Base-by-base conservation (phyloP, 1,139 yeast species). In the Zygoascus sp. region DNA sequence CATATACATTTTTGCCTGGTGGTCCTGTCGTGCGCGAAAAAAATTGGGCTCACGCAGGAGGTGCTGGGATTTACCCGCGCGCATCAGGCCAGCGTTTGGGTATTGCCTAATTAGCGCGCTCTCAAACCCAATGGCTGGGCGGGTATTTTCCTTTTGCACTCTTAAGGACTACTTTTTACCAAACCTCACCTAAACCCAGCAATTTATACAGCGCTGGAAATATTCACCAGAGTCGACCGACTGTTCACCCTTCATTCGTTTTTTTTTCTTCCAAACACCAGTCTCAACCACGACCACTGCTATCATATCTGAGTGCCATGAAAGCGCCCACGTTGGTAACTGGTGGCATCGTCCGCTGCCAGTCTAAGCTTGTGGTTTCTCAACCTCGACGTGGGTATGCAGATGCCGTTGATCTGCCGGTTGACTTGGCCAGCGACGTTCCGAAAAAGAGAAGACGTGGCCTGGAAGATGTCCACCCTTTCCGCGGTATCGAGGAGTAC, bases 401-500 rank as follows among this genome's bases (percentile, higher is more conserved):
- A 11, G 43, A 40, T 32, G 23, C 43, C 16, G 25, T 40, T 9
- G 37, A 40, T 20, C 25, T 38, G 9, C 41, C 41, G 22, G 21
- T 25, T 6, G 37, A 40, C 21, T 23, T 38, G 3, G 28, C 28
- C n/a, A 16, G 17, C 8, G 32, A 30, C 13, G 32, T 16, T 7
- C 37, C 23, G 20, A 19, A 15, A 30, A 30, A 23, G 17, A 20
- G 37, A 22, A 16, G 36, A 10, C 34, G 45, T 5, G 32, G 20
- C 2, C 27, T 36, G 10, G 28, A 42, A 9, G 40, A 42, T 23
- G 21, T 35, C 23, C 40, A 42, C 32, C 40, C 41, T 8, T 46
- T 46, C 20, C 40, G 27, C 5, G 48, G 48, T 5, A 43, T 42
- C 22, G 45, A 46, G 25, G 48, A 46, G 23, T 46, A 46, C 32